These are phyloP conservation scores for Microthlaspi erraticum DNA, from an alignment of 345 rosid genomes.

Conservation along the genomic window DNA sequence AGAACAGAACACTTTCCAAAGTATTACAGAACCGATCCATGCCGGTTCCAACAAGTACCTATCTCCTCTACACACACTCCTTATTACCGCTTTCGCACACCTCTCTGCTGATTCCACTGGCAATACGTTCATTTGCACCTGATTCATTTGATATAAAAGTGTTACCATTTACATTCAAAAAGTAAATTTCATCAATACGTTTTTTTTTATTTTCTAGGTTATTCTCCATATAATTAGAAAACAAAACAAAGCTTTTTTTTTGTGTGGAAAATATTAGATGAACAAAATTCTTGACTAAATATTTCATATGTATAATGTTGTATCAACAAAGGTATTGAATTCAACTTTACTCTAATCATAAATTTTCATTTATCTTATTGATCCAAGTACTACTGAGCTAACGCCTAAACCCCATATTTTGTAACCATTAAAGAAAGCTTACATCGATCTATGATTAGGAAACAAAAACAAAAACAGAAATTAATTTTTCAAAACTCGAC, in stretches of 20 bases:
- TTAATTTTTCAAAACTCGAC: too few species aligned
- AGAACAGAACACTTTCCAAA: conserved; percentile 38
- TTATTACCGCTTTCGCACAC: conserved; percentile 50
- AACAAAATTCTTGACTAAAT: not conserved
- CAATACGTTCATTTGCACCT: conserved; percentile 31
- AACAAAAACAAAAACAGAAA: too few species aligned
- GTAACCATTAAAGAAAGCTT: too few species aligned
- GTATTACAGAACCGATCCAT: conserved; percentile 43
- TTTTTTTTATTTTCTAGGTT: conserved; percentile 11
- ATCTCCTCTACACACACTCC: conserved; percentile 58
- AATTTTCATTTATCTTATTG: too few species aligned
- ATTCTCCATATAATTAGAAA: not conserved
- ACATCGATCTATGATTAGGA: too few species aligned
- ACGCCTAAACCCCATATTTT: too few species aligned
- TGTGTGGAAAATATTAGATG: conserved; percentile 2
- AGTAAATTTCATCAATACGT: not conserved
- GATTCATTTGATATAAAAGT: conserved; percentile 3
- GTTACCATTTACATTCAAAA: not conserved
- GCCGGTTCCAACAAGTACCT: conserved; percentile 53
- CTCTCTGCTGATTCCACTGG: conserved; percentile 46
- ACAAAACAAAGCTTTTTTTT: not conserved
- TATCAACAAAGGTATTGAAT: too few species aligned
- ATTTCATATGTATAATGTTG: too few species aligned
- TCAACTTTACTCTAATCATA: too few species aligned
- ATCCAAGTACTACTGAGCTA: too few species aligned